These are phyloP conservation scores for Cercospora sp. DNA, from an alignment of 2,329 filamentous ascomycete genomes.

Conservation along the genomic window DNA sequence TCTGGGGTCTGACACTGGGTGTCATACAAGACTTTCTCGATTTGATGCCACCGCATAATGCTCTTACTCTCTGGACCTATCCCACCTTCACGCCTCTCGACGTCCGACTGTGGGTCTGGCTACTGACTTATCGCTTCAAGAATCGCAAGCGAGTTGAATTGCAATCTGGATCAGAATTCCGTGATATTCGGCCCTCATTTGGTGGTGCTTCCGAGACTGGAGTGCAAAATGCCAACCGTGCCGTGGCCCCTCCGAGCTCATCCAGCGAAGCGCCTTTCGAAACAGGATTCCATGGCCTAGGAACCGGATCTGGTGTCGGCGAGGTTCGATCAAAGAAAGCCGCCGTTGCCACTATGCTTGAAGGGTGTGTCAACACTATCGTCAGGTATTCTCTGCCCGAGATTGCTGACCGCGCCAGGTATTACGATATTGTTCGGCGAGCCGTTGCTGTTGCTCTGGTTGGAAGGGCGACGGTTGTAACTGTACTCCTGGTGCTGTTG, in stretches of 20 bases:
- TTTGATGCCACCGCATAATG: constrained; percentile 63
- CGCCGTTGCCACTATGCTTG: constrained; percentile 51
- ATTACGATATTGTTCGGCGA: constrained; percentile 53
- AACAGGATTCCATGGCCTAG: constrained; percentile 48
- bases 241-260: constrained; percentile 15
- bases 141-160: constrained; percentile 48
- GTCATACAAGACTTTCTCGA: constrained; percentile 68
- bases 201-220: constrained; percentile 32
- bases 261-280: constrained; percentile 40
- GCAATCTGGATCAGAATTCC: constrained; percentile 34
- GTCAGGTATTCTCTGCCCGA: constrained; percentile 30
- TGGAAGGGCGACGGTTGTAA: constrained; percentile 34
- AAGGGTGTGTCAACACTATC: constrained; percentile 43
- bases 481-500: constrained; percentile 21
- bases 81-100: constrained; percentile 67
- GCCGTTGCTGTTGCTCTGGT: constrained; percentile 49
- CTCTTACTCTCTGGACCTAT: constrained; percentile 65
- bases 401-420: constrained; percentile 41
- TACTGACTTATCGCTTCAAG: constrained; percentile 60
- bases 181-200: constrained; percentile 29
- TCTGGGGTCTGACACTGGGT: constrained; percentile 69
- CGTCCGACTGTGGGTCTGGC: constrained; percentile 59
- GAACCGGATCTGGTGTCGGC: constrained; percentile 43
- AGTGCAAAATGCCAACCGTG: constrained; percentile 8
- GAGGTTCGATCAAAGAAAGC: constrained; percentile 40